phyloP scores from a whole-genome alignment of 2,329 filamentous ascomycete species.

The Sclerotinia borealis region DNA sequence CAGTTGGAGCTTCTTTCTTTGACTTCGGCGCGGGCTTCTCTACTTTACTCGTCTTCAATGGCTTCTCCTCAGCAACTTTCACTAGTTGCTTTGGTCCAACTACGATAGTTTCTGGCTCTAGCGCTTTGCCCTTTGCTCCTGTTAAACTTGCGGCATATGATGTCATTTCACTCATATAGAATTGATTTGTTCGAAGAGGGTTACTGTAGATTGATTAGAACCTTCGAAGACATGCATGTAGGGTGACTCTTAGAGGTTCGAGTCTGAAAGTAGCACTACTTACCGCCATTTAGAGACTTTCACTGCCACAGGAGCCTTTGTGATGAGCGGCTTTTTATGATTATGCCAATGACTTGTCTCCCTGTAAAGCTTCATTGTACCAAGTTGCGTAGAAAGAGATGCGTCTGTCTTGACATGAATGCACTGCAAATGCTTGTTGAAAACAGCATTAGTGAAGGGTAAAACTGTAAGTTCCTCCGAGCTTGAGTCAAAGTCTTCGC shows the following conservation, averaged over 20 bases:
- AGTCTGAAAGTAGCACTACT: constrained; percentile 8
- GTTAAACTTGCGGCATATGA: constrained; percentile 66
- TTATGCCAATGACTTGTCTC: constrained; percentile 59
- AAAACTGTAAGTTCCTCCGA: constrained; percentile 33
- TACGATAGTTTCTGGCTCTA: constrained; percentile 60
- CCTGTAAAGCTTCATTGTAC: constrained; percentile 37
- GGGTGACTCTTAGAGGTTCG: not conserved
- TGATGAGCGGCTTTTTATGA: constrained; percentile 44
- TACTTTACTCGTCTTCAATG: constrained; percentile 16
- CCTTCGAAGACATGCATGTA: not conserved
- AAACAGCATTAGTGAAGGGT: constrained; percentile 42
- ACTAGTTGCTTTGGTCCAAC: constrained; percentile 33
- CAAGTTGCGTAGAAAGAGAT: constrained; percentile 23
- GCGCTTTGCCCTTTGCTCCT: constrained; percentile 53
- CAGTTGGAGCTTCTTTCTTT: constrained; percentile 24
- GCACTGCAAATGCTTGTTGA: constrained; percentile 41
- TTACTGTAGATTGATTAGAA: constrained; percentile 20
- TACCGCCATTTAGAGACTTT: constrained; percentile 35
- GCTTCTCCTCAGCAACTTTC: constrained; percentile 27
- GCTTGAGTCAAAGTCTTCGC: constrained; percentile 15
- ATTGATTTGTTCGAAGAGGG: constrained; percentile 43
- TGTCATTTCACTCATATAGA: constrained; percentile 60
- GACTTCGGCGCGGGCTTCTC: constrained; percentile 19
- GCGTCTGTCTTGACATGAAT: constrained; percentile 36
- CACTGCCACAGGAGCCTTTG: constrained; percentile 37